phyloP scores from a whole-genome alignment of 139 green algal species.

The Asterochloris sp. region DNA sequence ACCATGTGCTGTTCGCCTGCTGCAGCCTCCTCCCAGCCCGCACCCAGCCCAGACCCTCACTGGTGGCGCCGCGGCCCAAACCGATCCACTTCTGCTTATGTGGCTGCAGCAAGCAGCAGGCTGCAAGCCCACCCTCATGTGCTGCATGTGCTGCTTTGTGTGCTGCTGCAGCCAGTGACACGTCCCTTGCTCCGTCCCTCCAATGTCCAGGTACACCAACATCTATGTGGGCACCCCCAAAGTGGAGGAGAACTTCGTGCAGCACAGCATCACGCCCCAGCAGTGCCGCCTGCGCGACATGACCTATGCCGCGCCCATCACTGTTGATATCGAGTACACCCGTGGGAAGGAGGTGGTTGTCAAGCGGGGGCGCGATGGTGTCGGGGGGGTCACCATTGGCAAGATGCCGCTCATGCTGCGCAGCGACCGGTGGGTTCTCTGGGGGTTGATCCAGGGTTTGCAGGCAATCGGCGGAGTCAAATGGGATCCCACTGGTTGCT shows the following conservation, averaged over 20 bases:
- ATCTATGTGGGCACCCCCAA: conserved; percentile 92
- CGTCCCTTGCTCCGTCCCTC: too few relatives aligned
- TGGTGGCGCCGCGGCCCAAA: too few relatives aligned
- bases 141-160: too few relatives aligned
- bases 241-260: conserved; percentile 88
- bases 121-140: too few relatives aligned
- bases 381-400: conserved; percentile 86
- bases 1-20: too few relatives aligned
- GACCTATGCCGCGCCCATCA: conserved; percentile 95
- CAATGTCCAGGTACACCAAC: conserved; percentile 71
- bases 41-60: too few relatives aligned
- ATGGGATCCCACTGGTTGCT: too few relatives aligned
- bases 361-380: conserved; percentile 64
- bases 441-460: neutral
- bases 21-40: too few relatives aligned
- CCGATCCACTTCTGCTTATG: too few relatives aligned
- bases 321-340: conserved; percentile 98
- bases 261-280: conserved; percentile 91
- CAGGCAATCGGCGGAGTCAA: too few relatives aligned
- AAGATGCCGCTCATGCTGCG: conserved; percentile 98
- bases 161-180: too few relatives aligned
- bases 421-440: conserved; percentile 63
- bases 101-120: too few relatives aligned
- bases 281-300: conserved; percentile 94
- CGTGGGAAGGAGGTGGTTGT: conserved; percentile 90